Conservation (phyloP, 164 flowering plant species). For the Tetracentron sinense region DNA sequence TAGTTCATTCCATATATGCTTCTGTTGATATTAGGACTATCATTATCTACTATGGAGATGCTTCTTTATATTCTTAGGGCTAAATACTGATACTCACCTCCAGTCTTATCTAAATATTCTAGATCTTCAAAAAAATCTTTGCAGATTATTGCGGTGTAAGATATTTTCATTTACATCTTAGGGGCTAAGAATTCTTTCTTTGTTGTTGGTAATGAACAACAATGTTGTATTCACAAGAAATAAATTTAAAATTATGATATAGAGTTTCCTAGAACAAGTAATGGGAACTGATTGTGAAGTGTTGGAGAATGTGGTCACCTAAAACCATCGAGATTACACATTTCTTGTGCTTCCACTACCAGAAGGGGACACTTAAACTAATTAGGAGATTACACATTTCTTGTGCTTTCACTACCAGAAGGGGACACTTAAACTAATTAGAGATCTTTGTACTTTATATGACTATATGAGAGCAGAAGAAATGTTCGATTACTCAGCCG, state of each 20-base stretch:
- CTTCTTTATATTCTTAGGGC: too few species aligned
- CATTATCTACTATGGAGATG: not conserved
- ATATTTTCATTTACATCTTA: not conserved
- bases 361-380: too few species aligned
- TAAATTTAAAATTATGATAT: not conserved
- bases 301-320: not conserved
- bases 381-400: not conserved
- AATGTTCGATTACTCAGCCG: too few species aligned
- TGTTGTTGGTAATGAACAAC: too few species aligned
- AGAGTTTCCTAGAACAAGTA: not conserved
- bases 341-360: too few species aligned
- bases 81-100: not conserved
- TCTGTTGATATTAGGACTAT: not conserved
- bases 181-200: not conserved
- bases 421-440: too few species aligned
- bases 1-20: conserved; percentile 1
- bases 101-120: not conserved
- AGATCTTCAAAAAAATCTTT: not conserved
- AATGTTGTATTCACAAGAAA: too few species aligned
- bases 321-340: not conserved
- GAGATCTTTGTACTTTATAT: too few species aligned
- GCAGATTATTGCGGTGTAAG: not conserved
- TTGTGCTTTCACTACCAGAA: too few species aligned
- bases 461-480: too few species aligned
- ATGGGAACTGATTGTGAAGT: not conserved